Evolutionary conservation across 2,329 filamentous ascomycete genomes (phyloP), one percentile per base, ranked within the genome.

Genomic region (Paraphaeosphaeria sporulosa): DNA sequence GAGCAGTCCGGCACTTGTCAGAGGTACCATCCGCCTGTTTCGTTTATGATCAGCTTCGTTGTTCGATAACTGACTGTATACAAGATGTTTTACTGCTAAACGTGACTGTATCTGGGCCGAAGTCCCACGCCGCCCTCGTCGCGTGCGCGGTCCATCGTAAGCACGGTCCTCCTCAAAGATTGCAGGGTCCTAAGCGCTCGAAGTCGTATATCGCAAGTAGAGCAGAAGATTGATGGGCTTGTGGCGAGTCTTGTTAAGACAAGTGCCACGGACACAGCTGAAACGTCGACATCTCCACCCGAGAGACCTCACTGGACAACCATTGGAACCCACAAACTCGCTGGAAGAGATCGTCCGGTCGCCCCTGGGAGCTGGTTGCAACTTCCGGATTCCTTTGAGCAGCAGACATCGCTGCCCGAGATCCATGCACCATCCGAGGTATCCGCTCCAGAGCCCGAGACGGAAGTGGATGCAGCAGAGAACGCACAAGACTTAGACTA

Each of bases 171-270:
- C n/a, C n/a, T n/a, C 27, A 21, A 36, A n/a, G 12, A n/a, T 13
- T 52, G 32, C 19, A 34, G 21, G 27, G 19, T 8, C 8, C 36
- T 13, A 40, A 34, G 21, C 38, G 43, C 38, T 61, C 23, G 25
- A 63, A 76, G 74, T 46, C 74, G 75, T 23, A 77, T 77, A 10
- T 68, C 71, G 15, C 74, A 76, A 60, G 73, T 77, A 1, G 75
- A 76, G 53, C 68, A 73, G 38, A 77, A 75, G 55, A 72, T 77
- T 23, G 73, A 77, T 63, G 71, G 74, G 7, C 66, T 77, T 23
- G 70, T 76, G 30, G 71, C 75, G 17, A 72, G 65, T 30, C 67
- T 77, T 50, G 65, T 69, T 9, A 68, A 66, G 27, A 50, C 69
- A 30, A 56, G 60, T 23, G 40, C 36, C 1, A 21, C 57, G 12